A percentile compares a stretch with the other conserved stretches of the same genome.
Evolutionary conservation across 768 basidiomycete genomes (phyloP).

Genomic region (Russula brevipes): DNA sequence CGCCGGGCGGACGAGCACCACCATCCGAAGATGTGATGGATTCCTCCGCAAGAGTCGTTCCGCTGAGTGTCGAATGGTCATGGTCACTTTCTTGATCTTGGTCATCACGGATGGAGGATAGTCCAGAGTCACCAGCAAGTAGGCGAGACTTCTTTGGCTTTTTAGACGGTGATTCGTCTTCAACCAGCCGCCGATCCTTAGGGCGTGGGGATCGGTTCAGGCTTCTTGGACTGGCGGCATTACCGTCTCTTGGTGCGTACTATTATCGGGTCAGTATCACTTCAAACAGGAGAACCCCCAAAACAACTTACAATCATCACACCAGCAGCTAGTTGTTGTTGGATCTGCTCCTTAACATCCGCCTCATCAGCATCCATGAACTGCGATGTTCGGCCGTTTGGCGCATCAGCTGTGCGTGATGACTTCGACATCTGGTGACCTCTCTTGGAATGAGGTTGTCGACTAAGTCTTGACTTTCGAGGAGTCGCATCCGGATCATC

Average conservation of each 20-base stretch:
- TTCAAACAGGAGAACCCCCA: background rate
- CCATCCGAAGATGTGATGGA: conserved; percentile 39
- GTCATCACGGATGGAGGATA: conserved; percentile 40
- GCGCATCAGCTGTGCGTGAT: conserved; percentile 38
- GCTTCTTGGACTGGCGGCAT: conserved; percentile 60
- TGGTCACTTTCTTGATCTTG: conserved; percentile 57
- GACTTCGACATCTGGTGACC: conserved; percentile 31
- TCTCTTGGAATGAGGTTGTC: conserved; percentile 33
- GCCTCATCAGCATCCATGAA: conserved; percentile 89
- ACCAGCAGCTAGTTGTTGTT: conserved; percentile 74
- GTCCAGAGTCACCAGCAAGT: conserved; percentile 34
- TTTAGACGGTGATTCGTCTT: conserved; percentile 40
- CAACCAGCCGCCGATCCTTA: conserved; percentile 34
- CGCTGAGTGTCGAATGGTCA: conserved; percentile 41
- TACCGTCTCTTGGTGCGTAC: conserved; percentile 58
- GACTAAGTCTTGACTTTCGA: conserved; percentile 46
- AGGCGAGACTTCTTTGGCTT: conserved; percentile 37
- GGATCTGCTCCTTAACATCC: conserved; percentile 79
- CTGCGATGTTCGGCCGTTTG: conserved; percentile 62
- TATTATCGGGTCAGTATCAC: conserved; percentile 28
- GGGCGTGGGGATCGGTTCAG: conserved; percentile 64
- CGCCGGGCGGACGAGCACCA: conserved; percentile 34
- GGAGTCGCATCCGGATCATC: conserved; percentile 56
- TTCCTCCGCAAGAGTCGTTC: conserved; percentile 51
- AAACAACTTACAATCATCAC: conserved; percentile 55